Conservation (phyloP, 164 flowering plant species). For the Protea cynaroides region DNA sequence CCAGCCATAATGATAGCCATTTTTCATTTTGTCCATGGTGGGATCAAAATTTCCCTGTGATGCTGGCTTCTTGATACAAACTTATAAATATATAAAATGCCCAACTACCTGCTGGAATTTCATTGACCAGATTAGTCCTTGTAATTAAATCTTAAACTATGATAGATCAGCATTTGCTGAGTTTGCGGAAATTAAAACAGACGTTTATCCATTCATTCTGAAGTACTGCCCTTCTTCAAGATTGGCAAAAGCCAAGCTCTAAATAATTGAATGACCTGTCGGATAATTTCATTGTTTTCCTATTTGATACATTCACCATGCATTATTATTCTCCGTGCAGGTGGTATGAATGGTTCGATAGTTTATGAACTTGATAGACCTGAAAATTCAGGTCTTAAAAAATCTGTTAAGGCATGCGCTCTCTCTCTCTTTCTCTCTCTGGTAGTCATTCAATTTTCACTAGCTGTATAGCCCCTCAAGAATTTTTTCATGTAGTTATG, state of each 20-base stretch:
- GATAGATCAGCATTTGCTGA: not conserved
- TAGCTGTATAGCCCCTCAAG: no score
- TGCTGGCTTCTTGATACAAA: not conserved
- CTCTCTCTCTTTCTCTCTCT: slow-evolving; percentile 3
- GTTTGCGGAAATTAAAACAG: not conserved
- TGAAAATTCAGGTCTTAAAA: slow-evolving; percentile 77
- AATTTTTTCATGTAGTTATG: no score
- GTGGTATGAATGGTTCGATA: slow-evolving; percentile 97
- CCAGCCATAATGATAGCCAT: not conserved
- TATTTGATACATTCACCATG: not conserved
- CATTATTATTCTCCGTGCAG: slow-evolving; percentile 31
- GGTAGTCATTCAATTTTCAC: no score
- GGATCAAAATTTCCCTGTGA: no score
- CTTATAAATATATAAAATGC: not conserved
- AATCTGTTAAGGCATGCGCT: slow-evolving; percentile 63
- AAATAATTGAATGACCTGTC: not conserved
- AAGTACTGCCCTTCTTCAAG: not conserved
- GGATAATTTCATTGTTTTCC: not conserved
- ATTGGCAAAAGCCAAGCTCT: not conserved
- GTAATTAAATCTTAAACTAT: not conserved
- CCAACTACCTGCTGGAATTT: not conserved
- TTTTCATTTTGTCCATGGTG: not conserved
- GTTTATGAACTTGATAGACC: slow-evolving; percentile 83
- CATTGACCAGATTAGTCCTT: not conserved
- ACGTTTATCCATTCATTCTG: not conserved